Conservation (phyloP, 805 yeast species). For the Zygosaccharomyces lentus region DNA sequence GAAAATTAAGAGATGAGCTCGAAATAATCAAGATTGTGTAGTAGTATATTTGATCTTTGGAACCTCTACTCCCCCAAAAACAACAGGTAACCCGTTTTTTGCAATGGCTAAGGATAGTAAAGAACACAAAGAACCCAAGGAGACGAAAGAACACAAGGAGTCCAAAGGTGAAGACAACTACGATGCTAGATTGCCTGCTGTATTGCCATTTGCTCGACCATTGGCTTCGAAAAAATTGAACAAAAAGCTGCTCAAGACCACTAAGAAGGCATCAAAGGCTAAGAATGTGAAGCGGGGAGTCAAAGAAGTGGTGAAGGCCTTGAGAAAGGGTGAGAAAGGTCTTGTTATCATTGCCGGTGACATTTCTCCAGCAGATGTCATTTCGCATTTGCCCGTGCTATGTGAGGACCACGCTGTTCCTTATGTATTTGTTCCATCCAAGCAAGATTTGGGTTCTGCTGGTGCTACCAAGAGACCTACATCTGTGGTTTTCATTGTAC, state of each 20-base stretch:
- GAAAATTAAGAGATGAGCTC: constrained; percentile 8
- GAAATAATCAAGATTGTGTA: not conserved
- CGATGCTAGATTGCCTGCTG: constrained; percentile 85
- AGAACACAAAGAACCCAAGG: constrained; percentile 3
- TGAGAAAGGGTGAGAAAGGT: constrained; percentile 98
- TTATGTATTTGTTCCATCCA: constrained; percentile 89
- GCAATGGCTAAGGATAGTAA: constrained; percentile 25
- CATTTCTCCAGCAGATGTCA: constrained; percentile 94
- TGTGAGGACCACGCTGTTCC: constrained; percentile 95
- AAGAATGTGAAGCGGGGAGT: constrained; percentile 98
- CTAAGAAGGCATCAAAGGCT: constrained; percentile 96
- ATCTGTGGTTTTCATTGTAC: constrained; percentile 93
- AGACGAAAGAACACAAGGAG: constrained; percentile 16
- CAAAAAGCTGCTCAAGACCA: constrained; percentile 91
- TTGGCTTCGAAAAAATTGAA: constrained; percentile 93
- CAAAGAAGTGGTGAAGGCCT: constrained; percentile 95
- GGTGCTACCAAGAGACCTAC: constrained; percentile 99
- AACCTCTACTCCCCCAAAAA: not conserved
- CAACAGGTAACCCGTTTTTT: not conserved
- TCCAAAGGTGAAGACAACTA: constrained; percentile 65
- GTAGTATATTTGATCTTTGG: not conserved
- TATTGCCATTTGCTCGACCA: constrained; percentile 89
- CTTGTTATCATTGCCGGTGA: constrained; percentile 96
- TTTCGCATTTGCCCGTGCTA: constrained; percentile 93
- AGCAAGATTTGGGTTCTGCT: constrained; percentile 97